A percentile compares a stretch with the other conserved stretches of the same genome.
These are phyloP conservation scores for Aspergillus sp. DNA, from an alignment of 2,329 filamentous ascomycete species.

Conservation along the genomic window DNA sequence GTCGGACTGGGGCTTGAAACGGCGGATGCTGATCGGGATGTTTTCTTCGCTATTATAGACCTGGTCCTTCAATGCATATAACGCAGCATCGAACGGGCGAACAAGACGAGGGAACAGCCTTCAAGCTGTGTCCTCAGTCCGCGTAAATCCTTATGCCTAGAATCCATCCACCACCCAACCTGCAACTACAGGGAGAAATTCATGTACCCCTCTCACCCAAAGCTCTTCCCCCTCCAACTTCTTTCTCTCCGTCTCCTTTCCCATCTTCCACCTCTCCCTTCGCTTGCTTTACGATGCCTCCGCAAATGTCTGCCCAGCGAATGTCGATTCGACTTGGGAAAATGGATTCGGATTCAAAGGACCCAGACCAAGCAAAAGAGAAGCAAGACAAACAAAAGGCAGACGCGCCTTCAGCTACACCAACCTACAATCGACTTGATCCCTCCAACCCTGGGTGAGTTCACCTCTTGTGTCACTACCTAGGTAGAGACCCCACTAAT, in stretches of 20 bases:
- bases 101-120: neutral
- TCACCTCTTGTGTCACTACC: neutral
- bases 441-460: conserved; percentile 11
- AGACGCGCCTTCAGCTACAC: neutral
- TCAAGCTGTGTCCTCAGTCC: neutral
- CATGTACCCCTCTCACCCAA: no score
- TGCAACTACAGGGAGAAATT: no score
- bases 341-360: neutral
- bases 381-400: neutral
- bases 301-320: no score
- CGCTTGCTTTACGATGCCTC: no score
- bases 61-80: conserved; percentile 43
- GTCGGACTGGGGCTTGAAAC: conserved; percentile 57
- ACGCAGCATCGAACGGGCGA: conserved; percentile 5
- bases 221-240: no score
- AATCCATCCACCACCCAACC: no score
- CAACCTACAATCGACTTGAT: conserved; percentile 3
- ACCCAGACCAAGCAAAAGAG: neutral
- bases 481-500: conserved; percentile 1
- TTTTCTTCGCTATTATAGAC: conserved; percentile 43
- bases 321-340: neutral
- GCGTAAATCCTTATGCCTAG: no score
- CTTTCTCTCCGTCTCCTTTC: no score
- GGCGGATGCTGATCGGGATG: conserved; percentile 38
- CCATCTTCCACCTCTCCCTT: no score